Conservation (phyloP, 805 yeast species). For the Candida sakaeoensis region DNA sequence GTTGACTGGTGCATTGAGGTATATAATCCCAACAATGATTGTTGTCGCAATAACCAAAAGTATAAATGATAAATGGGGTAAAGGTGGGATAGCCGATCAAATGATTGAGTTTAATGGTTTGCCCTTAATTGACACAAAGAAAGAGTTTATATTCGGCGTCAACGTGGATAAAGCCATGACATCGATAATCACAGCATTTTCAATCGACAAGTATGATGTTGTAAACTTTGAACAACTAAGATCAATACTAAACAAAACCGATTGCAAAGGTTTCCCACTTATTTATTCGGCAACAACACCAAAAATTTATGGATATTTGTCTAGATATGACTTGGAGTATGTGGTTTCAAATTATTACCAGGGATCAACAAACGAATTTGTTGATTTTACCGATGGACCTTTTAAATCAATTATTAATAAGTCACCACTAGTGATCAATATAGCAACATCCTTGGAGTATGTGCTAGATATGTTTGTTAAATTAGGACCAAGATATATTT, state of each 20-base stretch:
- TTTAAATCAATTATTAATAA: constrained; percentile 36
- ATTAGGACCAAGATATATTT: constrained; percentile 73
- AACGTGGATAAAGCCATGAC: constrained; percentile 59
- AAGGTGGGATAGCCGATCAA: constrained; percentile 90
- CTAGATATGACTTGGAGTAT: constrained; percentile 37
- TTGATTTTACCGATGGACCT: constrained; percentile 10
- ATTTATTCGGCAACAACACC: constrained; percentile 37
- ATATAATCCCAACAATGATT: constrained; percentile 93
- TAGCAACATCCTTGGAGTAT: constrained; percentile 53
- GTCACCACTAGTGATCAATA: constrained; percentile 60
- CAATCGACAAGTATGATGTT: constrained; percentile 24
- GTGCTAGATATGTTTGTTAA: constrained; percentile 67
- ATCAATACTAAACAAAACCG: constrained; percentile 27
- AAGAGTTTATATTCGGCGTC: constrained; percentile 51
- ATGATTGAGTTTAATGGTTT: constrained; percentile 86
- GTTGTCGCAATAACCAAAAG: constrained; percentile 85
- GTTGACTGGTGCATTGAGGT: constrained; percentile 89
- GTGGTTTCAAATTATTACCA: constrained; percentile 20
- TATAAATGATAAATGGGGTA: constrained; percentile 73
- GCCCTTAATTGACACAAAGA: constrained; percentile 74
- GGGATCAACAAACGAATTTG: constrained; percentile 3
- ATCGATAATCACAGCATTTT: constrained; percentile 31
- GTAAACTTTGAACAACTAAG: constrained; percentile 33
- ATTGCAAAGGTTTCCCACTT: constrained; percentile 52
- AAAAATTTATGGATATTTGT: constrained; percentile 43